Base-by-base conservation (phyloP, 768 basidiomycete species). In the Tremella fuciformis region DNA sequence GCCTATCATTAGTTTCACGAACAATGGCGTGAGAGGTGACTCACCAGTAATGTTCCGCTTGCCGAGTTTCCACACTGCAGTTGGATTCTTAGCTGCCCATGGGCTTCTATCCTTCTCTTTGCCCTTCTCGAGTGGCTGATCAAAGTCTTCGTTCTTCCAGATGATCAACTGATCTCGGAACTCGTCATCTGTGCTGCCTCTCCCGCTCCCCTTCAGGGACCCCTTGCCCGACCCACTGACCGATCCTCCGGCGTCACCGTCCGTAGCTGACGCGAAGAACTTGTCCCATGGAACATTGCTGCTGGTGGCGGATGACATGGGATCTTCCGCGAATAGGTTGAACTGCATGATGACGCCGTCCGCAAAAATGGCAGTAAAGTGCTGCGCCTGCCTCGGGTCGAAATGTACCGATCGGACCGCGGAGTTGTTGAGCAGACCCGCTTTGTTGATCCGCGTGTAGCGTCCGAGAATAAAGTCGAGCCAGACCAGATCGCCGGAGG, bases 401-500 rank as follows among this genome's bases (percentile, higher is more conserved):
- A 70, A 73, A 22, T 67, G 57, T 16, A 73, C 62, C 0, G 57
- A 62, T 24, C 57, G 46, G 15, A 78, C 71, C 1, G 76, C 65
- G 1, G 65, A 59, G 26, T 66, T 65, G 62, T 78, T 73, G 19
- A 77, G 64, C 24, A 76, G 48, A 11, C 77, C 75, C 3, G 67
- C 68, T 58, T 78, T 78, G 63, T 77, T 77, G 42, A 77, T 56
- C 8, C 76, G 71, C 15, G 66, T 65, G 62, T 78, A 78, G 46
- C 64, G 66, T 1, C 70, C 72, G 1, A 60, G 29, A 39, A 75
- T 66, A 13, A 75, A 73, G 88, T 93, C 93, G 55, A 98, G 81
- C 96, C 96, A 98, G 50, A 98, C 79, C 38, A 99, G 80, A 78
- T 99, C 96, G n/a, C 96, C 96, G 0, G 92, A 89, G 61, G 81